Conservation (phyloP, 768 basidiomycete species). For the Boletus insuetus region DNA sequence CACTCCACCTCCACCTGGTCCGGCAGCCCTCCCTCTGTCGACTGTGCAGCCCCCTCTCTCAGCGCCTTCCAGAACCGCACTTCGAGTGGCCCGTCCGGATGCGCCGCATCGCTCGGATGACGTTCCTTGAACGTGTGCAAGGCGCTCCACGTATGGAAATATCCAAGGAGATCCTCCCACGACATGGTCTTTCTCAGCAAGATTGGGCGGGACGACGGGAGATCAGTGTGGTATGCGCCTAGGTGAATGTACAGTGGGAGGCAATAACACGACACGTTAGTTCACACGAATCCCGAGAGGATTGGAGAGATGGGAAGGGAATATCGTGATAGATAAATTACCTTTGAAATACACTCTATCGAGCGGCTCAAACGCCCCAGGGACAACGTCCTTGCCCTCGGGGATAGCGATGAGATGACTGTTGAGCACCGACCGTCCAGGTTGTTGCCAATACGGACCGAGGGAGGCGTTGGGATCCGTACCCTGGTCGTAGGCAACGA, state of each 20-base stretch:
- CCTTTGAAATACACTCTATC: constrained; percentile 61
- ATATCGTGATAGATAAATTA: constrained; percentile 10
- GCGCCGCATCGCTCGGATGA: constrained; percentile 52
- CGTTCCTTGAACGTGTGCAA: constrained; percentile 64
- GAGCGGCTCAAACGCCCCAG: constrained; percentile 35
- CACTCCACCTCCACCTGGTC: constrained; percentile 36
- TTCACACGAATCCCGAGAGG: too few relatives aligned
- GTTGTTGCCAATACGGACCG: constrained; percentile 8
- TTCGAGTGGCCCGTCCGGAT: constrained; percentile 59
- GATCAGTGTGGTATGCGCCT: neutral
- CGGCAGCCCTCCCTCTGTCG: constrained; percentile 16
- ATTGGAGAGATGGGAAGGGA: too few relatives aligned
- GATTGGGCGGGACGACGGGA: constrained; percentile 24
- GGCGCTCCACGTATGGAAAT: constrained; percentile 70
- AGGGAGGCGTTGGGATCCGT: neutral
- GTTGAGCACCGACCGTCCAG: neutral
- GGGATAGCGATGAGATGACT: constrained; percentile 2
- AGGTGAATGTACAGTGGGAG: too few relatives aligned
- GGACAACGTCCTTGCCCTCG: neutral
- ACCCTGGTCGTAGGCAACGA: neutral
- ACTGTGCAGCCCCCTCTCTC: constrained; percentile 30
- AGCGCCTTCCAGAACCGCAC: constrained; percentile 60
- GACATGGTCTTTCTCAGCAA: constrained; percentile 58
- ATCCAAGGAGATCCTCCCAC: constrained; percentile 65
- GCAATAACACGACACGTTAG: too few relatives aligned